These are phyloP conservation scores for Cyberlindnera veronae DNA, from an alignment of 805 yeast genomes.

Conservation along the genomic window DNA sequence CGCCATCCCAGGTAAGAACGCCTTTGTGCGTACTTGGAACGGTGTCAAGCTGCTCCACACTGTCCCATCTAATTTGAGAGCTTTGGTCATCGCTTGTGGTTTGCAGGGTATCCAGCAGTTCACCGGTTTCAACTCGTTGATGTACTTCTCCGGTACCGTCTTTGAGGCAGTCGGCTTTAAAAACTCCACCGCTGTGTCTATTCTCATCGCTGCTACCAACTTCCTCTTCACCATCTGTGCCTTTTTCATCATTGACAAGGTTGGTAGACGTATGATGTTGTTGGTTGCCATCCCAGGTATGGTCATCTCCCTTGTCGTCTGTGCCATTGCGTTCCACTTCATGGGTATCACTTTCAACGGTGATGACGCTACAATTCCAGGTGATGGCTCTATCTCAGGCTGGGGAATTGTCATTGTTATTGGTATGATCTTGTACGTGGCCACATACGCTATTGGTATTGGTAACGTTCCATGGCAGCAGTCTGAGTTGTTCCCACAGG, in stretches of 20 bases:
- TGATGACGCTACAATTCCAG: constrained; percentile 37
- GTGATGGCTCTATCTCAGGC: constrained; percentile 45
- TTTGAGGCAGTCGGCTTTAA: constrained; percentile 87
- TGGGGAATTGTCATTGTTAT: constrained; percentile 90
- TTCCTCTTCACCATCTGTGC: constrained; percentile 85
- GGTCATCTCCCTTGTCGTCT: constrained; percentile 69
- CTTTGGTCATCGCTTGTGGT: constrained; percentile 86
- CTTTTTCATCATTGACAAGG: constrained; percentile 76
- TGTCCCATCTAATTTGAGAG: constrained; percentile 80
- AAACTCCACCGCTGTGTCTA: constrained; percentile 90
- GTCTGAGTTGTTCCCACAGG: constrained; percentile 90
- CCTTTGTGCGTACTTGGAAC: constrained; percentile 51
- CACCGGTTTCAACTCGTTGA: constrained; percentile 92
- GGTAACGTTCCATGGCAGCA: constrained; percentile 99
- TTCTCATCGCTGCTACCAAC: constrained; percentile 92
- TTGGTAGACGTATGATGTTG: constrained; percentile 84
- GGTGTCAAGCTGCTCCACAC: constrained; percentile 61
- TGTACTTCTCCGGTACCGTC: constrained; percentile 93
- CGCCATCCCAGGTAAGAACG: constrained; percentile 44
- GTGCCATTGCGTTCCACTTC: constrained; percentile 91
- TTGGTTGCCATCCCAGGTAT: constrained; percentile 82
- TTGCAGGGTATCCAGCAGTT: constrained; percentile 96
- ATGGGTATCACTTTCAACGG: constrained; percentile 58
- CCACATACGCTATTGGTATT: constrained; percentile 88
- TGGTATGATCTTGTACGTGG: constrained; percentile 83